A percentile compares a stretch with the other conserved stretches of the same genome.
phyloP scores from a whole-genome alignment of 2,329 filamentous ascomycete species.

The Hortaea werneckii region DNA sequence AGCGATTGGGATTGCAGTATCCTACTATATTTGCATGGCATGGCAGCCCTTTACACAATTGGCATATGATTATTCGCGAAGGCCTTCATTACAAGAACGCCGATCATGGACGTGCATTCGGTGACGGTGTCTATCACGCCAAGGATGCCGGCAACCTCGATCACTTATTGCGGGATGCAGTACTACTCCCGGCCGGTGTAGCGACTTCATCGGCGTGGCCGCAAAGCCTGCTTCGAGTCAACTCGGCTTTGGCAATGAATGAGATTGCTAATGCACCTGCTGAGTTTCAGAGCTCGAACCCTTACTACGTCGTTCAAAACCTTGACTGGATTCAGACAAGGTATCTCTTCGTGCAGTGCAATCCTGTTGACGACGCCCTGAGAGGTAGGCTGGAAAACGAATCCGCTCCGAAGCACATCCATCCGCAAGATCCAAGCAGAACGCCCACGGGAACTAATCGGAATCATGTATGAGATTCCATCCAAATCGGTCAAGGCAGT shows the following conservation, averaged over 20 bases:
- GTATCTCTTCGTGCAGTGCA: constrained; percentile 59
- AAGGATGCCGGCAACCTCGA: constrained; percentile 47
- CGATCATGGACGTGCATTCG: constrained; percentile 58
- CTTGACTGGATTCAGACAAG: constrained; percentile 84
- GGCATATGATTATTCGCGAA: constrained; percentile 80
- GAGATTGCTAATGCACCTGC: constrained; percentile 70
- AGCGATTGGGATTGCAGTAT: constrained; percentile 33
- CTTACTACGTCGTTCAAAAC: constrained; percentile 63
- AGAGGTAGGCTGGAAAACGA: constrained; percentile 8
- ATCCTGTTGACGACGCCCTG: constrained; percentile 8
- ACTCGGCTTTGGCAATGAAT: constrained; percentile 59
- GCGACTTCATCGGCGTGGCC: constrained; percentile 44
- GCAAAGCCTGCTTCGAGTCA: constrained; percentile 53
- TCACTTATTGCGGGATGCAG: constrained; percentile 34
- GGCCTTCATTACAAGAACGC: constrained; percentile 62
- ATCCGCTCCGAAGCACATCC: constrained; percentile 11
- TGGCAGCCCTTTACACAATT: constrained; percentile 65
- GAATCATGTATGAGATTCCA: not conserved
- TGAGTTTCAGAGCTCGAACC: constrained; percentile 45
- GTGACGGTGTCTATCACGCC: constrained; percentile 76
- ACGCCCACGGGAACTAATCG: constrained; percentile 31
- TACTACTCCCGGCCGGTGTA: not conserved
- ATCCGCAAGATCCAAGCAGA: constrained; percentile 32
- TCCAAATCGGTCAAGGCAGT: too few species aligned
- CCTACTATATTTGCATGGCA: constrained; percentile 83